These are phyloP conservation scores for Petunia hybrid DNA, from an alignment of 305 asterid species.

Conservation along the genomic window DNA sequence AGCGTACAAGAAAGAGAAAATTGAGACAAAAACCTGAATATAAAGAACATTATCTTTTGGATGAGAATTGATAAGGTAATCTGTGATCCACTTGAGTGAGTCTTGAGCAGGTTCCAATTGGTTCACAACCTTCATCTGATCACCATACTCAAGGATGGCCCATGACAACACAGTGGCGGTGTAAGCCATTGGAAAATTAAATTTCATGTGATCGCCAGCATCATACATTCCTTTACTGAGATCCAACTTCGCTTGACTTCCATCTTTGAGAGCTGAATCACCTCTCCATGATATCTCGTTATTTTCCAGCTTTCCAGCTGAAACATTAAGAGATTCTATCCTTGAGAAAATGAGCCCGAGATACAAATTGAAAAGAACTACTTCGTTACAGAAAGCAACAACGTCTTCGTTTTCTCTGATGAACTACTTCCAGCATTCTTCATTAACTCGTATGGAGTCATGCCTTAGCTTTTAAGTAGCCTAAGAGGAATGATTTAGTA, in stretches of 20 bases:
- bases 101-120: conserved; percentile 72
- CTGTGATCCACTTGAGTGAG: conserved; percentile 89
- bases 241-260: conserved; percentile 72
- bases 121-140: conserved; percentile 76
- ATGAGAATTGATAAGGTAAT: conserved; percentile 81
- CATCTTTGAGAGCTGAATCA: conserved; percentile 83
- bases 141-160: conserved; percentile 94
- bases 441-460: conserved; percentile 1
- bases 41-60: conserved; percentile 75
- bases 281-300: conserved; percentile 85
- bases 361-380: conserved; percentile 4
- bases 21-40: conserved; percentile 64
- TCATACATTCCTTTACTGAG: conserved; percentile 97
- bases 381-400: conserved; percentile 20
- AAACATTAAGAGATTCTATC: conserved; percentile 41
- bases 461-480: background rate
- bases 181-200: conserved; percentile 94
- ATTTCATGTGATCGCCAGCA: conserved; percentile 96
- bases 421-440: conserved; percentile 1
- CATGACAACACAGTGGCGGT: conserved; percentile 93
- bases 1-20: background rate
- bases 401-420: background rate
- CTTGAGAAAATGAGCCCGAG: conserved; percentile 22
- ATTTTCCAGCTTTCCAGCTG: conserved; percentile 84
- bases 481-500: background rate